Conservation (phyloP, 116 monocot genomes). For the Dioscorea cayenensis region DNA sequence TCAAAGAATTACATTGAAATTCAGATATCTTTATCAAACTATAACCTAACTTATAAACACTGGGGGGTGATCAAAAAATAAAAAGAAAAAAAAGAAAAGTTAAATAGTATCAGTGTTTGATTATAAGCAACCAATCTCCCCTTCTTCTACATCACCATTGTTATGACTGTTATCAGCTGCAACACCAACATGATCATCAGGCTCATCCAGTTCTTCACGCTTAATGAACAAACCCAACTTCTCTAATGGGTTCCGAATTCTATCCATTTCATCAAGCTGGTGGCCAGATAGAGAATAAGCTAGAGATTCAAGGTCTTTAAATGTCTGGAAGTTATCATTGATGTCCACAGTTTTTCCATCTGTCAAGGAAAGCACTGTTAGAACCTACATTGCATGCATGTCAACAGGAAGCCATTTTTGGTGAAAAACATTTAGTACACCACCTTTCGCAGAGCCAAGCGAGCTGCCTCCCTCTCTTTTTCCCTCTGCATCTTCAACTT, state of each 20-base stretch:
- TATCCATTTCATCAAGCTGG: constrained; percentile 2
- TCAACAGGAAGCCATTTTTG: background rate
- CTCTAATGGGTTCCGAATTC: constrained; percentile 27
- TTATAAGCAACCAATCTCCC: constrained; percentile 14
- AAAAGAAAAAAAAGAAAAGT: too few species aligned
- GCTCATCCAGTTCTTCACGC: constrained; percentile 9
- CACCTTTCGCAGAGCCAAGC: constrained; percentile 45
- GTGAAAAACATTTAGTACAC: background rate
- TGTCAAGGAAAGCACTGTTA: constrained; percentile 6
- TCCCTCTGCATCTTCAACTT: constrained; percentile 45
- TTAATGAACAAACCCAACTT: constrained; percentile 28
- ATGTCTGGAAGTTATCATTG: constrained; percentile 32
- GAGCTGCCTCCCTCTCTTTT: constrained; percentile 61
- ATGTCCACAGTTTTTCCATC: constrained; percentile 67
- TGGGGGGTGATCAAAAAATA: too few species aligned
- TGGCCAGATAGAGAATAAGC: constrained; percentile 4
- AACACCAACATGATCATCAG: background rate
- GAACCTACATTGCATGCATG: background rate
- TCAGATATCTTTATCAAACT: too few species aligned
- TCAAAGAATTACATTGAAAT: too few species aligned
- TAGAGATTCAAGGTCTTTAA: constrained; percentile 35
- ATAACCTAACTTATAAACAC: too few species aligned
- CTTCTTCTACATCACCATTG: constrained; percentile 14
- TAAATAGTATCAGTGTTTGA: too few species aligned
- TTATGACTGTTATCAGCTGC: too few species aligned